A percentile compares a stretch with the other conserved stretches of the same genome.
Evolutionary conservation across 768 basidiomycete species (phyloP).

Genomic region (Lentinula edodes): DNA sequence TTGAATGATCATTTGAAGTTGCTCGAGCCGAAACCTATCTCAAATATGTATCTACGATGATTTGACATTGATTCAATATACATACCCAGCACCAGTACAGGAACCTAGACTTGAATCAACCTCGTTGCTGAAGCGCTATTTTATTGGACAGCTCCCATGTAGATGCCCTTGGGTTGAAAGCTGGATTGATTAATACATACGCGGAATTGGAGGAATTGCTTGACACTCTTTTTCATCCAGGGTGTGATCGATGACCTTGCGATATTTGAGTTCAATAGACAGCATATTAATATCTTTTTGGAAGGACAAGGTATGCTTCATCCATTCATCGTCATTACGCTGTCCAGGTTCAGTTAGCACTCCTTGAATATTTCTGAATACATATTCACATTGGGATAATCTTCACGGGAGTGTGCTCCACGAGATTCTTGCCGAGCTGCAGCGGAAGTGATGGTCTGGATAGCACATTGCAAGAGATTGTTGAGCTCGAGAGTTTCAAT

Average conservation of each 20-base stretch:
- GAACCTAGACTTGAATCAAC: no score
- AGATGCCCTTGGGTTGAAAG: no score
- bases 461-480: slow-evolving; percentile 91
- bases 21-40: no score
- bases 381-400: slow-evolving; percentile 76
- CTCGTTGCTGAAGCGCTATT: no score
- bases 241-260: slow-evolving; percentile 76
- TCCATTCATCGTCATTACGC: slow-evolving; percentile 92
- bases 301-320: slow-evolving; percentile 94
- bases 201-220: slow-evolving; percentile 94
- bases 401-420: slow-evolving; percentile 98
- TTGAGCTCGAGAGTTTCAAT: slow-evolving; percentile 96
- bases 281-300: slow-evolving; percentile 71
- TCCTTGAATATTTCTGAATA: neutral
- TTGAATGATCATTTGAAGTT: no score
- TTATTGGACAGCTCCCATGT: no score
- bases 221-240: slow-evolving; percentile 97
- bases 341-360: slow-evolving; percentile 16
- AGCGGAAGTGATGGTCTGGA: slow-evolving; percentile 94
- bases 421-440: slow-evolving; percentile 95
- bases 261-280: slow-evolving; percentile 86
- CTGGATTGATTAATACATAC: slow-evolving; percentile 59
- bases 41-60: no score
- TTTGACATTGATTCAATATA: no score
- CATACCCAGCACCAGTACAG: no score